These are phyloP conservation scores for Starmera quercuum DNA, from an alignment of 805 yeast species.

Conservation along the genomic window DNA sequence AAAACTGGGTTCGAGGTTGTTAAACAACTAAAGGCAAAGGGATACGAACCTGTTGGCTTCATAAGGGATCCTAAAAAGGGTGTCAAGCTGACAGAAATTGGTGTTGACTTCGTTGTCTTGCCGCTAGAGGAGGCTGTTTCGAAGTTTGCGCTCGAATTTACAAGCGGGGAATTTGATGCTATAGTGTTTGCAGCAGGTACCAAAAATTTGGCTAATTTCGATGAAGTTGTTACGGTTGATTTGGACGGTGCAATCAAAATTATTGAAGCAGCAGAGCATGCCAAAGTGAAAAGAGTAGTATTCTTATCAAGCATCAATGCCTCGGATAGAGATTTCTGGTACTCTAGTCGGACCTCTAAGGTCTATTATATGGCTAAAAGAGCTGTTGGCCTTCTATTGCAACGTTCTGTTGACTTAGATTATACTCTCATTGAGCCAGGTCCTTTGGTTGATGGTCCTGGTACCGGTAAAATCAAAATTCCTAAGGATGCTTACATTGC, in stretches of 20 bases:
- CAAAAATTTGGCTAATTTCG: constrained; percentile 36
- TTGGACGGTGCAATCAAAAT: constrained; percentile 47
- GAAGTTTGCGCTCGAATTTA: constrained; percentile 27
- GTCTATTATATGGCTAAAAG: constrained; percentile 47
- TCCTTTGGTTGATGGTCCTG: constrained; percentile 26
- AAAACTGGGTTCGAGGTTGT: constrained; percentile 38
- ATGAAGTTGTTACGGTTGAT: constrained; percentile 37
- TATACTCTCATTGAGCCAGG: constrained; percentile 50
- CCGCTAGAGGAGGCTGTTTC: constrained; percentile 20
- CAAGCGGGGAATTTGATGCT: constrained; percentile 40
- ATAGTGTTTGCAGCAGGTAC: constrained; percentile 53
- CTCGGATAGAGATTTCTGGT: constrained; percentile 33
- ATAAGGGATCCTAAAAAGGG: constrained; percentile 1
- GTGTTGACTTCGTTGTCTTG: background rate
- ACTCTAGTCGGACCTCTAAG: constrained; percentile 23
- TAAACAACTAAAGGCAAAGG: constrained; percentile 18
- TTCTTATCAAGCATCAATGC: constrained; percentile 45
- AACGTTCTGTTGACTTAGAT: constrained; percentile 31
- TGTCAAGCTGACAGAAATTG: background rate
- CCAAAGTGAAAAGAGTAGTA: constrained; percentile 35
- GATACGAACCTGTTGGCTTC: background rate
- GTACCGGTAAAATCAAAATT: constrained; percentile 29
- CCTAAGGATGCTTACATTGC: constrained; percentile 4
- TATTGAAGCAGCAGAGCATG: constrained; percentile 39
- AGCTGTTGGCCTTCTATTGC: constrained; percentile 39